These are phyloP conservation scores for Breviolum minutum DNA, from an alignment of 73 alveolate genomes.

Conservation along the genomic window DNA sequence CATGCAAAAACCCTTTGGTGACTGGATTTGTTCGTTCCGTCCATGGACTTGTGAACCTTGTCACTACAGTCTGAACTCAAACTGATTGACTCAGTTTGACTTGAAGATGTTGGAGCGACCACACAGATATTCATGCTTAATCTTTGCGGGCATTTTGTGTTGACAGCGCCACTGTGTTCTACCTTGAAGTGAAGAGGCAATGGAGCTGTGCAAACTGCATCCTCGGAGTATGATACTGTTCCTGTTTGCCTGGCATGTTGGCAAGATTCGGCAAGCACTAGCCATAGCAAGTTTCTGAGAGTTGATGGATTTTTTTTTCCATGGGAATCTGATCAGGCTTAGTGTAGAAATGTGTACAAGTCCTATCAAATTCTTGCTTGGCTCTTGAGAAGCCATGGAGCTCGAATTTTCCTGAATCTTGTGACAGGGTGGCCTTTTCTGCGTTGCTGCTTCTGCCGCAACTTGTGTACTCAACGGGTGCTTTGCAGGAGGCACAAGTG, in stretches of 20 bases:
- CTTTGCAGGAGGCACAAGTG: slow-evolving; percentile 47
- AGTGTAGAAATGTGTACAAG: too few relatives aligned
- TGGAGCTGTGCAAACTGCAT: slow-evolving; percentile 42
- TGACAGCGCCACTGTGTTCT: background rate
- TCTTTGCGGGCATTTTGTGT: background rate
- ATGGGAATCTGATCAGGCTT: too few relatives aligned
- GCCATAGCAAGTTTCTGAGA: background rate
- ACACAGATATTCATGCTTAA: too few relatives aligned
- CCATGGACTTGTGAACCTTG: too few relatives aligned
- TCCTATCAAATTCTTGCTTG: too few relatives aligned
- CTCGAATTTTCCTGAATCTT: background rate
- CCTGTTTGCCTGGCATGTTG: slow-evolving; percentile 27
- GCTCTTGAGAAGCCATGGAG: background rate
- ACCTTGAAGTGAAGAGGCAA: slow-evolving; percentile 1
- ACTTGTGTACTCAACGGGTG: slow-evolving; percentile 75
- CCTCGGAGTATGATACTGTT: slow-evolving; percentile 45
- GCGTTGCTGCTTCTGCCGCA: slow-evolving; percentile 55
- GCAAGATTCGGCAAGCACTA: background rate
- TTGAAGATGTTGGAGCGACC: too few relatives aligned
- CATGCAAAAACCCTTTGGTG: too few relatives aligned
- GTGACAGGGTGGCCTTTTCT: slow-evolving; percentile 49
- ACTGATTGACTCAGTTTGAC: too few relatives aligned
- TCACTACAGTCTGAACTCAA: too few relatives aligned
- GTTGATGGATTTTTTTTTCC: too few relatives aligned
- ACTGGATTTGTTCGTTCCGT: too few relatives aligned